phyloP scores from a whole-genome alignment of 257 asterid species.

The Solanum rostratum region DNA sequence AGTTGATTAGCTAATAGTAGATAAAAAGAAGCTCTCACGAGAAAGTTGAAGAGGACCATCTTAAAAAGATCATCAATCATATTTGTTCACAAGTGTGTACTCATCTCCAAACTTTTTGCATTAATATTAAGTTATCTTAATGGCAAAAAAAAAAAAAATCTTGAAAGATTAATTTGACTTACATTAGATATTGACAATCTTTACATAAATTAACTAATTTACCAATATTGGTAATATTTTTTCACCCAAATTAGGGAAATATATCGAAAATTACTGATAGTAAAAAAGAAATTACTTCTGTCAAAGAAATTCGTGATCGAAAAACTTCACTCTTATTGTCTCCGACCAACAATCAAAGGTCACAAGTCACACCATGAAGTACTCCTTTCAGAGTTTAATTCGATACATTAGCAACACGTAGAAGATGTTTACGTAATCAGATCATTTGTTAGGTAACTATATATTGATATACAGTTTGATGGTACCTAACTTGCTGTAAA shows the following conservation, averaged over 20 bases:
- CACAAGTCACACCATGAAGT: neutral
- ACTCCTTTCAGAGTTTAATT: neutral
- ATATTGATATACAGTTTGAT: neutral
- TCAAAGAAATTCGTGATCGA: neutral
- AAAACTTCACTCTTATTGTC: too few relatives aligned
- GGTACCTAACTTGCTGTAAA: neutral
- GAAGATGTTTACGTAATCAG: neutral
- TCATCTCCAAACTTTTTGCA: conserved; percentile 18
- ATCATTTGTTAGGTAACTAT: neutral
- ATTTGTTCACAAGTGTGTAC: conserved; percentile 2
- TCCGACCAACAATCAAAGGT: neutral
- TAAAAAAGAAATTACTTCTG: neutral
- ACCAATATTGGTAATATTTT: neutral
- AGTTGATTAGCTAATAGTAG: neutral
- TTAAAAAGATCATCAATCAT: neutral
- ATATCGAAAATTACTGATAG: neutral
- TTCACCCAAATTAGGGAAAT: neutral
- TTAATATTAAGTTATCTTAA: neutral
- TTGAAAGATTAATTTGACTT: neutral
- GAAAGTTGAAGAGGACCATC: conserved; percentile 13
- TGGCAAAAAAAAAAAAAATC: neutral
- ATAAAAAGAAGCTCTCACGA: conserved; percentile 5
- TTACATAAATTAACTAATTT: neutral
- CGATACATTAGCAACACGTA: neutral
- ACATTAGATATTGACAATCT: conserved; percentile 4